These are phyloP conservation scores for Penicillium verhagenii DNA, from an alignment of 495 filamentous ascomycete species.

Conservation along the genomic window DNA sequence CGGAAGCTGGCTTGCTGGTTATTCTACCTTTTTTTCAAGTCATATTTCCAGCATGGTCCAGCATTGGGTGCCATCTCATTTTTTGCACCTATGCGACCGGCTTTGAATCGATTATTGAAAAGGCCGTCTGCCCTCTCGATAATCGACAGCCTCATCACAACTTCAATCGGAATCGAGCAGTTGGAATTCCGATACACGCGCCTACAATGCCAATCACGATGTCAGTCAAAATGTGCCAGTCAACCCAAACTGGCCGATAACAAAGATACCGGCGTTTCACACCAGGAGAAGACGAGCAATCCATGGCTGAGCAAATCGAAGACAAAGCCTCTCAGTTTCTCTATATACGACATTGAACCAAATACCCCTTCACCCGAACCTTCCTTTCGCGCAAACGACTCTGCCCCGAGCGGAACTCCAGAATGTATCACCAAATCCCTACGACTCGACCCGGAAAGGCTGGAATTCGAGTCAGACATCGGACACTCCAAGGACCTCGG, in stretches of 20 bases:
- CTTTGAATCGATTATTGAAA: slow-evolving; percentile 53
- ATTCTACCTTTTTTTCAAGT: neutral
- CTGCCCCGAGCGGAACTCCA: neutral
- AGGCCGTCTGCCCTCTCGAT: slow-evolving; percentile 52
- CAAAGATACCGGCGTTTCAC: neutral
- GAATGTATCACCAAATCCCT: slow-evolving; percentile 10
- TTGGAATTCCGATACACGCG: slow-evolving; percentile 31
- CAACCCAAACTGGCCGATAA: neutral
- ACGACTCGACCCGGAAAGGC: slow-evolving; percentile 29
- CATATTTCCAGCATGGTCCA: slow-evolving; percentile 4
- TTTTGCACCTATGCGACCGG: slow-evolving; percentile 48
- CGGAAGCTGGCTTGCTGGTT: slow-evolving; percentile 2
- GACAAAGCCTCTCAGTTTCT: slow-evolving; percentile 28
- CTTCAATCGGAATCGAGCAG: slow-evolving; percentile 39
- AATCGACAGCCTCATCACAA: slow-evolving; percentile 41
- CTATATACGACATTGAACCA: slow-evolving; percentile 30
- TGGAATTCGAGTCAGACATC: slow-evolving; percentile 56
- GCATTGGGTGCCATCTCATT: slow-evolving; percentile 13
- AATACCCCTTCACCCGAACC: neutral
- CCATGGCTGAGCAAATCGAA: neutral
- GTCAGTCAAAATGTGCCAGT: neutral
- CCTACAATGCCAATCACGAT: slow-evolving; percentile 30
- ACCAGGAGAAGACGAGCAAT: neutral
- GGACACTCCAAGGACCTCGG: slow-evolving; percentile 35
- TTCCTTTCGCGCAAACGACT: neutral